Conservation (phyloP, 2,329 filamentous ascomycete species). For the Fusarium sp. region DNA sequence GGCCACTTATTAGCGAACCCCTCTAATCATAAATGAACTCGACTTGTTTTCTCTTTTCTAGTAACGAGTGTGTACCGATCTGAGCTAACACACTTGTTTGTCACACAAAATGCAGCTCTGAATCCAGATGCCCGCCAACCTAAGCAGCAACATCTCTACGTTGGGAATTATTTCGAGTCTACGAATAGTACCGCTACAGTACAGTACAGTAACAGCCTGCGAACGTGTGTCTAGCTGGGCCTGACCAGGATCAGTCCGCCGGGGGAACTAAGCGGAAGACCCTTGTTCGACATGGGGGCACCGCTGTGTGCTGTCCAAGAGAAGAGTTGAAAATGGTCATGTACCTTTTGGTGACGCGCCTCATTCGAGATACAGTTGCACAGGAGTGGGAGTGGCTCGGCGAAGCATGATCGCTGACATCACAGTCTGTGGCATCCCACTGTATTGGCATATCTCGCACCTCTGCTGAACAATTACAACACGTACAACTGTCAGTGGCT, state of each 20-base stretch:
- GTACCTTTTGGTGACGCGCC: slow-evolving; percentile 23
- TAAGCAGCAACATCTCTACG: neutral
- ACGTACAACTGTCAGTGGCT: neutral
- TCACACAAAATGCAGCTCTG: neutral
- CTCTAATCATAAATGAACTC: slow-evolving; percentile 1
- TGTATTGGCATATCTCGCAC: slow-evolving; percentile 2
- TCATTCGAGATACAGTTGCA: slow-evolving; percentile 20
- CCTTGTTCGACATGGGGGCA: slow-evolving; percentile 37
- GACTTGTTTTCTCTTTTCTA: neutral
- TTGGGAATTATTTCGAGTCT: slow-evolving; percentile 6
- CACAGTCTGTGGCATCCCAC: slow-evolving; percentile 17
- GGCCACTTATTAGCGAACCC: neutral
- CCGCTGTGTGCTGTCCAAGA: slow-evolving; percentile 17
- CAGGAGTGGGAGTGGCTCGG: slow-evolving; percentile 5
- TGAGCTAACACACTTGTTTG: neutral
- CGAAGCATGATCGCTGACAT: slow-evolving; percentile 40
- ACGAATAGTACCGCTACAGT: slow-evolving; percentile 8
- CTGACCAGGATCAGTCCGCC: slow-evolving; percentile 24
- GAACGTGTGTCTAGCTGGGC: slow-evolving; percentile 20
- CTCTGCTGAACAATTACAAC: neutral
- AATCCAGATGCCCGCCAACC: neutral
- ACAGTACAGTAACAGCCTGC: neutral
- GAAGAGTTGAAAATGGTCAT: slow-evolving; percentile 3
- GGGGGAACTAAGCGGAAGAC: slow-evolving; percentile 27
- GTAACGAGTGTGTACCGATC: neutral